Conservation (phyloP, 2,329 filamentous ascomycete genomes). For the Alternaria brassicicola region DNA sequence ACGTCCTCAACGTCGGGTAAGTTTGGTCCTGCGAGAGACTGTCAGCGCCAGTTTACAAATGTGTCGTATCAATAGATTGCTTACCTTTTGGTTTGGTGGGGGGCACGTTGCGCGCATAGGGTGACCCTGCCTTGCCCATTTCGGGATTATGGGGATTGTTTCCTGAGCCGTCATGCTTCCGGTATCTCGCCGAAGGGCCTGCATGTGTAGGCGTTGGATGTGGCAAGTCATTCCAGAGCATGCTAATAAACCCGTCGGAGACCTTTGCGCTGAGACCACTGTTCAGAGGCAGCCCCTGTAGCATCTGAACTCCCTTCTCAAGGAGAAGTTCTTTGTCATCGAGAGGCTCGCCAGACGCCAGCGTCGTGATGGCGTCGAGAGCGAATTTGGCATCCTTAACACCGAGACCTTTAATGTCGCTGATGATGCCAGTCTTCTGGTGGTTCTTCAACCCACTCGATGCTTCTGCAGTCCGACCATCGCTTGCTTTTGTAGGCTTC, state of each 20-base stretch:
- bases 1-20: slow-evolving; percentile 68
- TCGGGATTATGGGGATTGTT: slow-evolving; percentile 61
- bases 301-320: slow-evolving; percentile 60
- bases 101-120: slow-evolving; percentile 65
- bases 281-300: slow-evolving; percentile 58
- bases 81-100: slow-evolving; percentile 57
- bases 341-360: slow-evolving; percentile 67
- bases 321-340: slow-evolving; percentile 62
- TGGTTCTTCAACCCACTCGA: slow-evolving; percentile 27
- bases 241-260: slow-evolving; percentile 58
- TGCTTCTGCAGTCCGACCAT: slow-evolving; percentile 51
- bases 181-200: slow-evolving; percentile 54
- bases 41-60: background rate
- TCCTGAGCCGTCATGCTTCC: slow-evolving; percentile 46
- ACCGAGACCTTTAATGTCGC: slow-evolving; percentile 65
- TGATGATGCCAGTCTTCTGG: slow-evolving; percentile 37
- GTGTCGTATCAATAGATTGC: background rate
- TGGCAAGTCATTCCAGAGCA: slow-evolving; percentile 61
- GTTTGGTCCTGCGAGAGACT: slow-evolving; percentile 41
- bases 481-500: slow-evolving; percentile 56
- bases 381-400: slow-evolving; percentile 51
- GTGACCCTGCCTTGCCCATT: slow-evolving; percentile 60
- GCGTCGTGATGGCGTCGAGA: slow-evolving; percentile 65
- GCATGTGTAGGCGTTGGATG: slow-evolving; percentile 57
- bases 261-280: slow-evolving; percentile 57